A percentile compares a stretch with the other conserved stretches of the same genome.
Conservation (phyloP, 345 rosid species). For the Gynandropsis gynandra region DNA sequence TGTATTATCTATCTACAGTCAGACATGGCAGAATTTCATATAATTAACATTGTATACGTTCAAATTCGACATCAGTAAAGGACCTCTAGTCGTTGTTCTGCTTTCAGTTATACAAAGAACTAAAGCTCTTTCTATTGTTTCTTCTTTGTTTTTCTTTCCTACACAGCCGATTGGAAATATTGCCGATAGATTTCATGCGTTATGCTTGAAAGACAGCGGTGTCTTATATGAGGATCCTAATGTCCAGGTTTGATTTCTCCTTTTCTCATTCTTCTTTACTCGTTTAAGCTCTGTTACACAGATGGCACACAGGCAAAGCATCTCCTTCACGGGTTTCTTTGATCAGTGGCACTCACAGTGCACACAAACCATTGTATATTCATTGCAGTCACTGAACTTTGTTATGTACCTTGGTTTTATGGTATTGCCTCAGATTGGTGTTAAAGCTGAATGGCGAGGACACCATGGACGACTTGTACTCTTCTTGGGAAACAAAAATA, state of each 20-base stretch:
- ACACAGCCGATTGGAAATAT: slow-evolving; percentile 81
- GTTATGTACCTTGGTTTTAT: slow-evolving; percentile 16
- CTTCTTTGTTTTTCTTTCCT: slow-evolving; percentile 20
- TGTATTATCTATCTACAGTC: not conserved
- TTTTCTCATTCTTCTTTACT: not conserved
- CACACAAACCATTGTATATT: not conserved
- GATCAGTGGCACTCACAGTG: not conserved
- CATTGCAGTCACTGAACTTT: not conserved
- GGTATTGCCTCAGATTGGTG: slow-evolving; percentile 58
- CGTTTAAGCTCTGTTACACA: slow-evolving; percentile 1
- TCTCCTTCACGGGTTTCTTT: slow-evolving; percentile 11
- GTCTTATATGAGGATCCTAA: slow-evolving; percentile 88
- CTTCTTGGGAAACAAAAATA: slow-evolving; percentile 96
- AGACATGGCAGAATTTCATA: not conserved
- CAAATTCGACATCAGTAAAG: not conserved
- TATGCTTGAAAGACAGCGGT: slow-evolving; percentile 96
- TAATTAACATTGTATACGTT: not conserved
- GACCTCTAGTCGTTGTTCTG: not conserved
- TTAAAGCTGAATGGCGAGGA: slow-evolving; percentile 95
- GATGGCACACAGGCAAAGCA: slow-evolving; percentile 11
- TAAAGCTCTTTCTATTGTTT: slow-evolving; percentile 5
- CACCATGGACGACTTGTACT: slow-evolving; percentile 90
- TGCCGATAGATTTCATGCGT: slow-evolving; percentile 79
- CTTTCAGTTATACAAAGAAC: not conserved
- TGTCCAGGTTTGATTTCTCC: slow-evolving; percentile 56